These are phyloP conservation scores for Metschnikowia baotianmanensis DNA, from an alignment of 805 yeast species.

Conservation along the genomic window DNA sequence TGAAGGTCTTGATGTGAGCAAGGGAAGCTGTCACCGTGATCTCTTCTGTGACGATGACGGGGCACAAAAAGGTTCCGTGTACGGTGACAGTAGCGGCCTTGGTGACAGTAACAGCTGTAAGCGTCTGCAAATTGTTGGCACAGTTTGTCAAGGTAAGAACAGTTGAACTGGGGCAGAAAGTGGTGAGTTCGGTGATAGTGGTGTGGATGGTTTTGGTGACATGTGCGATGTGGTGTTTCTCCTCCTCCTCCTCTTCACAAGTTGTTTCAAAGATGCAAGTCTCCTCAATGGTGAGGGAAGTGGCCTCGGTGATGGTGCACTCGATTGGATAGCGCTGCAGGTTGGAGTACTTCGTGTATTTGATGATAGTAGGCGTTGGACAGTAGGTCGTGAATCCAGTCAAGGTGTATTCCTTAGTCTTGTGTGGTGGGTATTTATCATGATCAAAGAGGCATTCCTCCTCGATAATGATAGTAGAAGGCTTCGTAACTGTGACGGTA, in stretches of 20 bases:
- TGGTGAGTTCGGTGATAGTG: conserved; percentile 35
- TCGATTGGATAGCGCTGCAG: conserved; percentile 26
- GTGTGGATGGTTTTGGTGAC: conserved; percentile 25
- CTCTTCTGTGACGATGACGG: conserved; percentile 12
- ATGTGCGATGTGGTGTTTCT: not conserved
- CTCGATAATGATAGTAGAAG: conserved; percentile 33
- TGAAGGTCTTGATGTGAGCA: not conserved
- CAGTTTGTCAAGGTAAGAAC: conserved; percentile 34
- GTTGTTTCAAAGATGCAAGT: conserved; percentile 27
- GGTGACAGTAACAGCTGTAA: conserved; percentile 28
- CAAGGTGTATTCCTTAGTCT: conserved; percentile 30
- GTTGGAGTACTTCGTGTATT: conserved; percentile 32
- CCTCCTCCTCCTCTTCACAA: not conserved
- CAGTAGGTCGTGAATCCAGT: conserved; percentile 41
- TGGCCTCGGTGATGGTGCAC: conserved; percentile 28
- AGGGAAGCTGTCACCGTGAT: conserved; percentile 2
- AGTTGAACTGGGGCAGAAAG: conserved; percentile 39
- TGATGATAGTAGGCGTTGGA: conserved; percentile 34
- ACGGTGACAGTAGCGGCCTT: conserved; percentile 33
- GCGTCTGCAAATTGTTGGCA: conserved; percentile 25
- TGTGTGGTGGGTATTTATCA: conserved; percentile 1
- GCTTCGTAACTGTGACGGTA: not conserved
- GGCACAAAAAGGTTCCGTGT: conserved; percentile 31
- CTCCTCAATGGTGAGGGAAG: conserved; percentile 33
- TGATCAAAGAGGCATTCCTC: conserved; percentile 30